phyloP scores from a whole-genome alignment of 2,329 filamentous ascomycete genomes.

The Colletotrichum brevisporum region DNA sequence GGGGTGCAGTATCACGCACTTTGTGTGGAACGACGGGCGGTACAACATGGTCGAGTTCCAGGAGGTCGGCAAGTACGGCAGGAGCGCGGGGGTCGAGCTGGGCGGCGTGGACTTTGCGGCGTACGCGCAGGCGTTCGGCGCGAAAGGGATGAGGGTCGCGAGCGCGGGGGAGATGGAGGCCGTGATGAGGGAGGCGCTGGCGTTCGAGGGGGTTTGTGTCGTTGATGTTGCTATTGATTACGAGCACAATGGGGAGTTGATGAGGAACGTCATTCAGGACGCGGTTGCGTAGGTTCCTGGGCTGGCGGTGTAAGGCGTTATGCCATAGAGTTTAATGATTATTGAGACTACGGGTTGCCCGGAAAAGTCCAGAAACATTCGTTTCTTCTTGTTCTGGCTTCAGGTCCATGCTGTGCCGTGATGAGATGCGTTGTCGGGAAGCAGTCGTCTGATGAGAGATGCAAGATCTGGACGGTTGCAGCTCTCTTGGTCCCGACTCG shows the following conservation, averaged over 20 bases:
- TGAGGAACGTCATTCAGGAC: conserved; percentile 53
- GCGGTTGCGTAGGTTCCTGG: conserved; percentile 38
- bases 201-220: conserved; percentile 57
- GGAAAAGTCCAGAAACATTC: too few species aligned
- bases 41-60: conserved; percentile 68
- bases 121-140: conserved; percentile 62
- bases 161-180: conserved; percentile 55
- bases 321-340: background rate
- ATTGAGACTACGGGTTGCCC: too few species aligned
- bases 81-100: conserved; percentile 58
- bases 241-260: conserved; percentile 56
- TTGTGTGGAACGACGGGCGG: conserved; percentile 64
- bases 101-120: conserved; percentile 63
- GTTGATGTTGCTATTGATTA: conserved; percentile 64
- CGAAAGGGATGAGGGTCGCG: conserved; percentile 58
- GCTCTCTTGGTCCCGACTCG: too few species aligned
- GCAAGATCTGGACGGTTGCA: background rate
- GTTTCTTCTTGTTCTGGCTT: too few species aligned
- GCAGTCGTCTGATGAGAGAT: too few species aligned
- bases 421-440: too few species aligned
- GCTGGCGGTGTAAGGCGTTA: background rate
- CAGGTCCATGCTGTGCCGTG: too few species aligned
- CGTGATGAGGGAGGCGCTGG: conserved; percentile 60
- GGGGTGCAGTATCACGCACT: conserved; percentile 63
- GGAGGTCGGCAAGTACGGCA: conserved; percentile 64